Base-by-base conservation (phyloP, 805 yeast genomes). In the Cyberlindnera euphorbiae region DNA sequence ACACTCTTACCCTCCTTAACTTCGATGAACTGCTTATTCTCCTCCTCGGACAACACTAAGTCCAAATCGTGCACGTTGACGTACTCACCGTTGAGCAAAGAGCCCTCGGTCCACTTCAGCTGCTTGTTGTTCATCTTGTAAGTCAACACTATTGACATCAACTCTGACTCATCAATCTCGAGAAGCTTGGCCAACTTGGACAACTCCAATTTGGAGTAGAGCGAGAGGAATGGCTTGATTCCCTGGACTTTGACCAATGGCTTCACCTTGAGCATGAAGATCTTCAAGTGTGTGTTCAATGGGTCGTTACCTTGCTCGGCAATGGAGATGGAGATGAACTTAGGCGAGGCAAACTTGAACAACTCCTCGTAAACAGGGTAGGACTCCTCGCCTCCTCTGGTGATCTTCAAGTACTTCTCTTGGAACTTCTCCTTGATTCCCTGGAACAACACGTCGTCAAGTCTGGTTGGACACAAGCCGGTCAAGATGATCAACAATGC, bases 401-500 rank as follows among this genome's bases (percentile, higher is more conserved):
- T 54, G 55, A 69, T 56, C 45, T 61, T 64, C 28, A 53, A 38
- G 37, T 65, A 55, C 46, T 70, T 72, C 30, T 70, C 75, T 34
- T 68, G 66, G 49, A 67, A 65, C 49, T 66, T 68, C 37, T 71
- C 75, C 35, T 63, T 64, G 35, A 70, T 56, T n/a, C 66, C 63
- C 25, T 56, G 55, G 45, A 63, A 69, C 44, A 70, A 53, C 26
- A 55, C 55, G 36, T 69, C 75, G 44, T 70, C 75, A 17, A 71
- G 45, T 47, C 71, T 62, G 10, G 71, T 65, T 34, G 76, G 75
- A 33, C 64, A 60, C 26, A 71, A 55, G 15, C 73, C 68, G 26
- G 67, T 59, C 34, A 69, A 60, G 24, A 70, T 61, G 19, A 74
- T 69, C 38, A 70, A 52, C 28, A 70, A 56, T 4, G 76, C 74